phyloP scores from a whole-genome alignment of 352 stramenopile genomes.

The Phytophthora citricola region DNA sequence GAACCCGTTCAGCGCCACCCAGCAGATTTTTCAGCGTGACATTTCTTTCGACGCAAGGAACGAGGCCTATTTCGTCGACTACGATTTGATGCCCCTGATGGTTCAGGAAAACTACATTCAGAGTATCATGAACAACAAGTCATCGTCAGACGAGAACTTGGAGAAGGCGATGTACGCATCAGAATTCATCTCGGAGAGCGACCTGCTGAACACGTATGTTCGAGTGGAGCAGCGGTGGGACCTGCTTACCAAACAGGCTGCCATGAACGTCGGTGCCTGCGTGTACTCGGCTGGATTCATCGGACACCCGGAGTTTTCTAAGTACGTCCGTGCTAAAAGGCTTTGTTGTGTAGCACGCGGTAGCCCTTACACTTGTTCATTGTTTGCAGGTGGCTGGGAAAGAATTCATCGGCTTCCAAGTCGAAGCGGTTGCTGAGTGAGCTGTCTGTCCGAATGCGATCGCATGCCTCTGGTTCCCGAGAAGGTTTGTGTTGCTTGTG shows the following conservation, averaged over 20 bases:
- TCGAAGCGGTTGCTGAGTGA: slow-evolving; percentile 95
- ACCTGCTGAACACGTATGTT: slow-evolving; percentile 81
- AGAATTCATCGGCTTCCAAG: slow-evolving; percentile 97
- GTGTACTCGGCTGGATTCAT: slow-evolving; percentile 86
- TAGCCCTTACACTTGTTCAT: slow-evolving; percentile 30
- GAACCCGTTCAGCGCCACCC: slow-evolving; percentile 95
- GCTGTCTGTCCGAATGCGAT: slow-evolving; percentile 95
- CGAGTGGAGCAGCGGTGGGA: slow-evolving; percentile 94
- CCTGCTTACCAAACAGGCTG: slow-evolving; percentile 92
- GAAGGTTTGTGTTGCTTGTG: slow-evolving; percentile 54
- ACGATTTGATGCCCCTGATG: slow-evolving; percentile 97
- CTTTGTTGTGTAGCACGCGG: not conserved
- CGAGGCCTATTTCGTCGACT: slow-evolving; percentile 99
- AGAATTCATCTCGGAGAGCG: slow-evolving; percentile 91
- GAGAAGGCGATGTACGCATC: slow-evolving; percentile 88
- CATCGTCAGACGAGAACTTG: slow-evolving; percentile 78
- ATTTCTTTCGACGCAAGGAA: slow-evolving; percentile 87
- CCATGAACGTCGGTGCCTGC: slow-evolving; percentile 91
- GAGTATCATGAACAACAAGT: slow-evolving; percentile 82
- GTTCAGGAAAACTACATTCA: slow-evolving; percentile 93
- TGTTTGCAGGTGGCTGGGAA: slow-evolving; percentile 94
- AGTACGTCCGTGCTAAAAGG: slow-evolving; percentile 46
- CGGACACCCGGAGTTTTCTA: slow-evolving; percentile 90
- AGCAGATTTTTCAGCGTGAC: slow-evolving; percentile 92
- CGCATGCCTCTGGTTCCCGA: slow-evolving; percentile 83